Base-by-base conservation (phyloP, 192 early-diverging fungal species). In the Linnemannia exigua region DNA sequence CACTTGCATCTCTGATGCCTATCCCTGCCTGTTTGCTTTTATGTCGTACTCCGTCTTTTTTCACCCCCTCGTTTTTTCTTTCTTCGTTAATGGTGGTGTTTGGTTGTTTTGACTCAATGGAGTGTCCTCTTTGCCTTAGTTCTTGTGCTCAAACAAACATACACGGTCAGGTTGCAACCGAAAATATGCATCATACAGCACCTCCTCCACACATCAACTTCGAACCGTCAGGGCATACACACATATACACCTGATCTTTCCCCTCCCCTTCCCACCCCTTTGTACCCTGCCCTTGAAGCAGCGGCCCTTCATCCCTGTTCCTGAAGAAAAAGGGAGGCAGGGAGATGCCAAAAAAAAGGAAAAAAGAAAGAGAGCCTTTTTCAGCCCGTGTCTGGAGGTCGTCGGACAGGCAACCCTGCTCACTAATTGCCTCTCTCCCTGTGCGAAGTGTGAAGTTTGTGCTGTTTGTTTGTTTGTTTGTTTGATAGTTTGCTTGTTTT, bases 21-120 rank as follows among this genome's bases (percentile, higher is more conserved):
- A 31, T 63, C 58, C 58, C 58, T 63, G 58, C 58, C 28, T 63
- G 58, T 25, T 58, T 58, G n/a, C 54, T 58, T 58, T 20, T 58
- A n/a, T 31, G 28, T 63, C 58, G 25, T 63, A 63, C 58, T 25
- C 58, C 58, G 28, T 63, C 58, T 12, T 63, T 63, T 63, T 15
- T 63, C 28, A 31, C 58, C 58, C 58, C 58, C 58, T 63, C 28
- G 58, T 33, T 63, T 33, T 54, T 54, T 54, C n/a, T n/a, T 44
- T 9, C 9, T 44, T 44, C 41, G 41, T 44, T 44, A 5, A 31
- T 28, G 48, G 9, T 11, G 48, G 1, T 11, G 15, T 63, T 15
- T 31, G n/a, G 20, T 11, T 25, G n/a, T 54, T 6, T 54, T 22
- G 17, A 58, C 54, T 12, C 11, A 58, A 5, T 58, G 54, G n/a